Evolutionary conservation across 176 grass and related monocot genomes (phyloP), one percentile per base, ranked within the genome.

Genomic region (Musa beccarii): DNA sequence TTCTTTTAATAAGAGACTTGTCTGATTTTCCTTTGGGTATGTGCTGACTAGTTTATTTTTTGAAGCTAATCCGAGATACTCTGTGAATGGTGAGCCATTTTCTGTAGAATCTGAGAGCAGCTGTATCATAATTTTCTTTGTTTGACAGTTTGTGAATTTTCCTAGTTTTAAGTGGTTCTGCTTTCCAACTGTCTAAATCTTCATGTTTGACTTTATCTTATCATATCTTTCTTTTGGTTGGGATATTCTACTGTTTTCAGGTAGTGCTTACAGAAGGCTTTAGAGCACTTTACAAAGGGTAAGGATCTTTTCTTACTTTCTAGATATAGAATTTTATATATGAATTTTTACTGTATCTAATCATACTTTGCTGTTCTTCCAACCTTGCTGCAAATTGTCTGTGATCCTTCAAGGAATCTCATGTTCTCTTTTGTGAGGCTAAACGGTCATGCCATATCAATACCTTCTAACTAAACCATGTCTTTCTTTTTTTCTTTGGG

Each of bases 211-310:
- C 11, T 29, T 54, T 3, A 49, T 51, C 5, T 71, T 71, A 12
- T 57, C 1, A 12, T 50, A 28, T 57, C 49, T 49, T 69, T 59
- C 4, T 49, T 61, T 62, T 72, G 26, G 63, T 66, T 53, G 34
- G 43, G 10, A 15, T 25, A 59, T 71, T 11, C 1, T 15, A 17
- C 78, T 56, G 28, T 79, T 91, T 66, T 11, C 66, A 98, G 94
- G 86, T 99, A 73, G 78, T 94, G 52, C 62, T 80, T 20, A 93
- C 84, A 53, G 90, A 99, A 78, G 90, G 95, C 29, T 50, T 91
- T 49, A 86, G 84, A 66, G 81, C 88, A 63, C 84, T 99, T 85
- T 99, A 94, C 79, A 94, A 94, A 89, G 88, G 95, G 88, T 91
- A 75, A 90, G 87, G 49, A 55, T 49, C 50, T 52, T 75, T 19